A percentile compares a stretch with the other conserved stretches of the same genome.
Evolutionary conservation across 495 filamentous ascomycete genomes (phyloP).

Genomic region (Pseudotulostoma volvatum): DNA sequence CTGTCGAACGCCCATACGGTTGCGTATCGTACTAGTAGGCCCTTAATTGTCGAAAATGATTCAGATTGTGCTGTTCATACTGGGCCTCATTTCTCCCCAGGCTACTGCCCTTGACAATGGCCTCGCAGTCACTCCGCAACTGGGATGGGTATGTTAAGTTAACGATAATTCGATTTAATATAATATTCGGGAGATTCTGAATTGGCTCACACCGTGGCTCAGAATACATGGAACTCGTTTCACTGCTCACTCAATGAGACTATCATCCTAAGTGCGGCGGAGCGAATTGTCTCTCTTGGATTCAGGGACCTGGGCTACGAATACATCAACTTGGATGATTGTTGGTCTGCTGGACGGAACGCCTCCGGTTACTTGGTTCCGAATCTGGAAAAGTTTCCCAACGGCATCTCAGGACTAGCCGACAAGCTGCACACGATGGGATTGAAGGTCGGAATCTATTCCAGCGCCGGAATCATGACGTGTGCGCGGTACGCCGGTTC

Average conservation of each 20-base stretch:
- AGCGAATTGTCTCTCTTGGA: constrained; percentile 32
- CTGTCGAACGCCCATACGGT: too few species aligned
- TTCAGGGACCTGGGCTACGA: constrained; percentile 38
- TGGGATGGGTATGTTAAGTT: constrained; percentile 19
- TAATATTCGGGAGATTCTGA: neutral
- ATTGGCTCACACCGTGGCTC: neutral
- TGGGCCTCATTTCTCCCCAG: constrained; percentile 2
- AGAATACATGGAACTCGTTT: constrained; percentile 40
- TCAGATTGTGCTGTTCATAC: too few species aligned
- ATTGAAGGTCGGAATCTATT: constrained; percentile 35
- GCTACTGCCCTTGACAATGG: constrained; percentile 22
- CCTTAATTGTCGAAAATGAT: too few species aligned
- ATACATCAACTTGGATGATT: constrained; percentile 41
- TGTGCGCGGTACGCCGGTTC: constrained; percentile 36
- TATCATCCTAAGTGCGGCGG: constrained; percentile 29
- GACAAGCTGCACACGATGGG: constrained; percentile 28
- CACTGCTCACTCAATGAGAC: constrained; percentile 34
- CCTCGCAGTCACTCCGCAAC: constrained; percentile 23
- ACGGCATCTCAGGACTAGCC: constrained; percentile 31
- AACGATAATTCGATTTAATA: neutral
- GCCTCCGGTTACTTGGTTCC: constrained; percentile 23
- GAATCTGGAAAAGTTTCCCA: constrained; percentile 27
- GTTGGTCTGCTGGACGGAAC: constrained; percentile 25
- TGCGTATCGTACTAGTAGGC: too few species aligned
- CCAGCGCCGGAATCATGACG: constrained; percentile 31